Conservation (phyloP, 2,329 filamentous ascomycete genomes). For the Chrysosporium queenslandicum region DNA sequence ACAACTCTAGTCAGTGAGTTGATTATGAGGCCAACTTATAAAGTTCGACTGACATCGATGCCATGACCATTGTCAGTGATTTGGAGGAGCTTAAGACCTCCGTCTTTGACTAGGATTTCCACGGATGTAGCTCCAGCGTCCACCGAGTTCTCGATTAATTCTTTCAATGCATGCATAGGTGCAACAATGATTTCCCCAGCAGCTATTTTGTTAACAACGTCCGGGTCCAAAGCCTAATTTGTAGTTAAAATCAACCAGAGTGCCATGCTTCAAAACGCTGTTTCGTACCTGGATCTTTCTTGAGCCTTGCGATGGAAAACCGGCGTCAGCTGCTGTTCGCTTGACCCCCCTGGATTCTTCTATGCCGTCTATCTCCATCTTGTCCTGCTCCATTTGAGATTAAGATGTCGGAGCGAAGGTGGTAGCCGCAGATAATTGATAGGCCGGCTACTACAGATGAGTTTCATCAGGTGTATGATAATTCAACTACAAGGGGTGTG, state of each 20-base stretch:
- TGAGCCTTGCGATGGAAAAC: slow-evolving; percentile 32
- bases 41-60: slow-evolving; percentile 59
- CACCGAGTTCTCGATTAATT: slow-evolving; percentile 92
- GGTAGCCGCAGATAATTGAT: not conserved
- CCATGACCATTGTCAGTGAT: slow-evolving; percentile 96
- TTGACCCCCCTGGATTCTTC: slow-evolving; percentile 37
- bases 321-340: slow-evolving; percentile 40
- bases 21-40: not conserved
- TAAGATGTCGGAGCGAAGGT: not conserved
- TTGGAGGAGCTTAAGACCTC: slow-evolving; percentile 85
- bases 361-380: slow-evolving; percentile 37
- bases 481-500: not conserved
- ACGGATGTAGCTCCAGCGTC: slow-evolving; percentile 91
- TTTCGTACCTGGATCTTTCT: slow-evolving; percentile 43
- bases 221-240: slow-evolving; percentile 66
- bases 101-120: slow-evolving; percentile 88
- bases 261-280: slow-evolving; percentile 20
- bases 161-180: slow-evolving; percentile 89
- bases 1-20: slow-evolving; percentile 10
- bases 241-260: not conserved
- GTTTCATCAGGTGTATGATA: not conserved
- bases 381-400: slow-evolving; percentile 21
- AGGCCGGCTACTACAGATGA: not conserved
- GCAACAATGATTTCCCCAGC: slow-evolving; percentile 97
- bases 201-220: slow-evolving; percentile 97